Conservation (phyloP, 106 monocot genomes). For the Iris macrosiphon region DNA sequence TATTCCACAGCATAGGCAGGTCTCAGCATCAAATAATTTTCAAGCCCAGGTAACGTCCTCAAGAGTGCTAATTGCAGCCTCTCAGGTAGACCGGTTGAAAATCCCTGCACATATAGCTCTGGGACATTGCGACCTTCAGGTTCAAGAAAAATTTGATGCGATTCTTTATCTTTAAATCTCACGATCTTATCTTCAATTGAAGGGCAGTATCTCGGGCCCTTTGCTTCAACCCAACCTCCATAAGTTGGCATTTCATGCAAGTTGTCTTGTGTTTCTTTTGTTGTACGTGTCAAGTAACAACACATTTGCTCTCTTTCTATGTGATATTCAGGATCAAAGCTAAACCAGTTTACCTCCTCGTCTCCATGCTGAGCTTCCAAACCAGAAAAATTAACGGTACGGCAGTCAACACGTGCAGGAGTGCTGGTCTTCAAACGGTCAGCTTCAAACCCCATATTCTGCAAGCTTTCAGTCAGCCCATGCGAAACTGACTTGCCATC, state of each 20-base stretch:
- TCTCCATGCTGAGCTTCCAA: conserved; percentile 86
- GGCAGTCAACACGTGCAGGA: conserved; percentile 71
- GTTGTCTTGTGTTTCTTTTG: conserved; percentile 76
- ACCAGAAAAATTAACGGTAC: conserved; percentile 69
- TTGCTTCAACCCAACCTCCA: conserved; percentile 96
- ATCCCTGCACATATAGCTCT: conserved; percentile 98
- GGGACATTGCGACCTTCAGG: conserved; percentile 96
- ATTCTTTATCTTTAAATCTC: conserved; percentile 92
- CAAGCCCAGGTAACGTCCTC: conserved; percentile 93
- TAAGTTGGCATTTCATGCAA: conserved; percentile 91
- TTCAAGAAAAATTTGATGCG: conserved; percentile 99
- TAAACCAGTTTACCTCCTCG: conserved; percentile 87
- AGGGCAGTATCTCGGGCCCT: conserved; percentile 92
- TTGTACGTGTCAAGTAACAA: conserved; percentile 88
- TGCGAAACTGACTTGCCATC: conserved; percentile 87
- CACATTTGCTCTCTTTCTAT: conserved; percentile 90
- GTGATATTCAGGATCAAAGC: conserved; percentile 84
- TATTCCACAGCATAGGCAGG: conserved; percentile 99
- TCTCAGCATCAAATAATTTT: conserved; percentile 86
- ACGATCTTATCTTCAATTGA: conserved; percentile 99
- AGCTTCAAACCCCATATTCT: conserved; percentile 82
- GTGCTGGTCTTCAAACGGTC: conserved; percentile 89
- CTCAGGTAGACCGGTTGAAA: conserved; percentile 98
- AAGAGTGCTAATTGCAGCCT: conserved; percentile 78
- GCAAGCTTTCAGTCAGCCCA: conserved; percentile 79